Evolutionary conservation across 306 rosid genomes (phyloP).

Genomic region (Heteromeles arbutifolia): DNA sequence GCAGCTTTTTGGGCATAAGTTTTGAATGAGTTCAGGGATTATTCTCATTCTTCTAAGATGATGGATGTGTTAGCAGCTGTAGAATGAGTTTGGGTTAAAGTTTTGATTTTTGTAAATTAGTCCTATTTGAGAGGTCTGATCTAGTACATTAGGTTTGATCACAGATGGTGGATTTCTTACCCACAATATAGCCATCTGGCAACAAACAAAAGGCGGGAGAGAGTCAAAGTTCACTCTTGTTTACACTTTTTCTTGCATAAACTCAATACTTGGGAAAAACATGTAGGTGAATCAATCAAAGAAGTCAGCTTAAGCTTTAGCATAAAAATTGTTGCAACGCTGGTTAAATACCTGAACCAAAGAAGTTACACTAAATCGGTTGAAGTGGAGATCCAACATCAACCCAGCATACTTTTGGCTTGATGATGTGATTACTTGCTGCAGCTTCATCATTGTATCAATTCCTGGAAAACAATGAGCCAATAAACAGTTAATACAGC

Average conservation of each 20-base stretch:
- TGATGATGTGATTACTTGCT: slow-evolving; percentile 60
- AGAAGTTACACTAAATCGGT: slow-evolving; percentile 75
- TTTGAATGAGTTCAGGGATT: too few species aligned
- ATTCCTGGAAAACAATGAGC: slow-evolving; percentile 53
- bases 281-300: neutral
- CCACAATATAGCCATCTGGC: neutral
- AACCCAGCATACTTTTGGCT: slow-evolving; percentile 66
- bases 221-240: neutral
- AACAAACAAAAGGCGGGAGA: neutral
- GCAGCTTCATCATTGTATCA: slow-evolving; percentile 78
- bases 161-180: neutral
- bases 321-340: slow-evolving; percentile 9
- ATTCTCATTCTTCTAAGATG: too few species aligned
- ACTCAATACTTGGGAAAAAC: neutral
- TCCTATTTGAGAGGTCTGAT: too few species aligned
- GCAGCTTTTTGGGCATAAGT: too few species aligned
- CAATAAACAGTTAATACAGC: slow-evolving; percentile 15
- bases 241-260: neutral
- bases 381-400: slow-evolving; percentile 84
- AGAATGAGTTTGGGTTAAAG: too few species aligned
- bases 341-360: slow-evolving; percentile 59
- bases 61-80: too few species aligned
- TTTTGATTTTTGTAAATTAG: too few species aligned
- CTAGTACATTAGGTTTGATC: too few species aligned
- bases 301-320: neutral